Evolutionary conservation across 495 filamentous ascomycete species (phyloP), one percentile per base, ranked within the genome.

Genomic region (Aspergillus diversus): DNA sequence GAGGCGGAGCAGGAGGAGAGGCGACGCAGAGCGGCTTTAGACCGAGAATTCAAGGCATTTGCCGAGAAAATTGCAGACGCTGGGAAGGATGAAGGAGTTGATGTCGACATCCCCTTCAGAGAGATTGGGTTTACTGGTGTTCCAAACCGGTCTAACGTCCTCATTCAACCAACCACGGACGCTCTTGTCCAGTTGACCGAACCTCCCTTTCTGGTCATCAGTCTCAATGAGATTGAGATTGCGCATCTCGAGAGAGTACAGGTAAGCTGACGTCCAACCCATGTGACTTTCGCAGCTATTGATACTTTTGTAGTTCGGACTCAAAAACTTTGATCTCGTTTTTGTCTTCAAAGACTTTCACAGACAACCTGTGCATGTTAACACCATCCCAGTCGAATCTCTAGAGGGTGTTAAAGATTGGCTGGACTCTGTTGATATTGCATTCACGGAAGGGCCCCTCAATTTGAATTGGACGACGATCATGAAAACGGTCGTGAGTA

Each of bases 401-500:
- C 81, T 99, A 34, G 96, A 99, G 61, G 86, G 89, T 58, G 96
- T 98, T 58, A 99, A 98, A 76, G 96, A 98, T 73, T 99, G 94
- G 92, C 85, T 99, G 17, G 93, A 98, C 74, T 90, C 89, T 4
- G 92, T 94, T 63, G 93, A 98, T 70, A 94, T 99, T 63, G 86
- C 96, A 33, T 98, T 87, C 82, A 90, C 88, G 15, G 96, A 99
- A 75, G 96, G 96, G 47, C 96, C 96, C 7, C 83, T 99, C 65
- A 99, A 99, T 77, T 81, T 99, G 62, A 97, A 98, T 79, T 99
- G 96, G 96, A 87, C 89, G 7, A 96, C 92, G 21, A 99, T 99
- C 72, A 99, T 99, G 93, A 99, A 99, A 81, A 99, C 96, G 0
- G 93, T 99, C 16, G 92, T 89, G 35, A 87, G 90, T 46, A 91